Evolutionary conservation across 371 early-diverging fungal genomes (phyloP), one percentile per base, ranked within the genome.

Genomic region (Apophysomyces ossiformis): DNA sequence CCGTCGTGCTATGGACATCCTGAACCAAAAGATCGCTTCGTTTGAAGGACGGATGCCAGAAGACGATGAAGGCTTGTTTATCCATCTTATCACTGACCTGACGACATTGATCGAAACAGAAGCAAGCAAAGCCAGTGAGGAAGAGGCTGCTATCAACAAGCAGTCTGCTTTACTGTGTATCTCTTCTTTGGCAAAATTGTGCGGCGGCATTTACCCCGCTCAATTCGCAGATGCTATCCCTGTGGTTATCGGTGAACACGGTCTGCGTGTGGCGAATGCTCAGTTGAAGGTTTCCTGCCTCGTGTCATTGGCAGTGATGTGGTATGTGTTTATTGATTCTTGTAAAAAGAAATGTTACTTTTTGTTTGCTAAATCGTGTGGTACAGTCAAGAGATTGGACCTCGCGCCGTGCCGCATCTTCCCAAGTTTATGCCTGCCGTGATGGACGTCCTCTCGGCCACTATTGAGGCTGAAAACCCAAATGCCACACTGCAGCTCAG

Each of bases 91-190:
- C 32, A 70, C 71, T 41, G 71, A 77, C 4, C 74, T 92, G 18
- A 76, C 78, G 1, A 44, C 66, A 11, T 68, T 82, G 0, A 85
- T 85, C 43, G 77, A 80, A 43, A 76, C 81, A 15, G 82, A 81
- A 45, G 74, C 70, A 5, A 71, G 73, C 3, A 67, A 77, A 15
- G 64, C 75, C 0, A 57, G 60, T 8, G 61, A 66, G 32, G 86
- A 82, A 61, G 88, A 89, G 47, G 68, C 75, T 7, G 75, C 84
- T 16, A 85, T 92, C 69, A 92, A 87, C 79, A 90, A 88, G 73
- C 96, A 95, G 77, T 85, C 89, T 0, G 94, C 92, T 7, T 71
- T 95, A 57, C 69, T 92, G 50, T 94, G 95, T 69, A 75, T 96
- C 44, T 85, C 93, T 4, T 85, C 90, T 36, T 84, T 95, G 60